Evolutionary conservation across 2,329 filamentous ascomycete species (phyloP), one percentile per base, ranked within the genome.

Genomic region (Verticillium nonalfalfae): DNA sequence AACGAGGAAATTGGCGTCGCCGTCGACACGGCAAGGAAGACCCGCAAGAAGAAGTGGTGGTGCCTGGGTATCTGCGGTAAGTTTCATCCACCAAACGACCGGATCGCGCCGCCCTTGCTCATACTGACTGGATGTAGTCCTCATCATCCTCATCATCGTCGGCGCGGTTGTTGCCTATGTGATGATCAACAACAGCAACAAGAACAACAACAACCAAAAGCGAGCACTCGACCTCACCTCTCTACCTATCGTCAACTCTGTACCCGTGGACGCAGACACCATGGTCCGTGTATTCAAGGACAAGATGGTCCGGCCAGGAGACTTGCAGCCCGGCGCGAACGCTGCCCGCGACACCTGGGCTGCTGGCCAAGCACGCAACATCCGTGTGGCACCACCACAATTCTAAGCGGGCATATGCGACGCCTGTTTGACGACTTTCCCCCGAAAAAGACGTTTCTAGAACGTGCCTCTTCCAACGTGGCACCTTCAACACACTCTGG

Each of bases 11-110:
- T 98, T 63, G 87, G 83, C 45, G 85, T 84, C n/a, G 93, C 93
- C 13, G 90, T 97, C 65, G 82, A 84, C 64, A 96, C 91, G 68
- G 94, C 94, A 9, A 83, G 89, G 73, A 85, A 86, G 68, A 91
- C 90, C 58, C 85, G 91, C 68, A 91, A 87, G 79, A 96, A 96
- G 92, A 97, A 97, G 90, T 97, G 93, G 93, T 93, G 90, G 74
- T 97, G 93, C 81, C 78, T 97, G 68, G 87, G 89, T 70, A 91
- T 97, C 70, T 78, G 82, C 68, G 78, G 83, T 86, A 79, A 68
- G 83, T 71, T 21, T 55, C 9, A 10, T 18, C 15, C 10, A n/a
- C 35, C 34, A 38, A 57, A 55, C 35, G 1, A 36, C 4, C 13
- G n/a, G 15, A 9, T 13, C 36, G 9, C 35, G 26, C 26, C 26